Evolutionary conservation across 495 filamentous ascomycete species (phyloP), one percentile per base, ranked within the genome.

Genomic region (Mytilinidion resinicola): DNA sequence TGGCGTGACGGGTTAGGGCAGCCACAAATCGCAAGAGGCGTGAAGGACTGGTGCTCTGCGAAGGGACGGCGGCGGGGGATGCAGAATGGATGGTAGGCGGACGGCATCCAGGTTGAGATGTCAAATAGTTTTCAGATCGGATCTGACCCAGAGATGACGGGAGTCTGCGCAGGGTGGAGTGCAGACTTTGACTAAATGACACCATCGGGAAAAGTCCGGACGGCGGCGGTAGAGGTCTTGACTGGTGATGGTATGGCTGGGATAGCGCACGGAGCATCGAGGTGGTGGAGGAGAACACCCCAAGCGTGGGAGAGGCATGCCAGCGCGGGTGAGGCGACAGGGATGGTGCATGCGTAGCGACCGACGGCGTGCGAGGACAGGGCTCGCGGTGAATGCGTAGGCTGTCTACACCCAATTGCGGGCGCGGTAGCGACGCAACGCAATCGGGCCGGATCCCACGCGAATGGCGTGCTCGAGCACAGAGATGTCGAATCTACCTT

Each of bases 401-500:
- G 41, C 14, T 4, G 2, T 19, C 17, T 50, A 11, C n/a, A 17
- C n/a, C n/a, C n/a, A 50, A 17, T 15, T 35, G 56, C 33, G 17
- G 39, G 35, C 47, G 38, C 30, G 56, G 36, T 6, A n/a, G 14
- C 11, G 21, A 1, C 5, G n/a, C 38, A 8, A 17, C 3, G 53
- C 59, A 61, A 56, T 61, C 34, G 17, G 33, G n/a, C 19, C 5
- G 53, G 36, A 8, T 35, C 17, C n/a, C 25, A 19, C 7, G 39
- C 4, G 15, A 34, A 65, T 65, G 56, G 62, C 62, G 62, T 65
- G 62, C 62, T 65, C 55, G 56, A 36, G 14, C 17, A 48, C 19
- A 6, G 15, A 47, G 52, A 65, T 65, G 62, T 60, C 58, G 61
- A 53, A 49, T 59, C 51, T n/a, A 9, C 17, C 21, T 20, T 38